phyloP scores from a whole-genome alignment of 805 yeast genomes.

The Candida pseudofarinosa region DNA sequence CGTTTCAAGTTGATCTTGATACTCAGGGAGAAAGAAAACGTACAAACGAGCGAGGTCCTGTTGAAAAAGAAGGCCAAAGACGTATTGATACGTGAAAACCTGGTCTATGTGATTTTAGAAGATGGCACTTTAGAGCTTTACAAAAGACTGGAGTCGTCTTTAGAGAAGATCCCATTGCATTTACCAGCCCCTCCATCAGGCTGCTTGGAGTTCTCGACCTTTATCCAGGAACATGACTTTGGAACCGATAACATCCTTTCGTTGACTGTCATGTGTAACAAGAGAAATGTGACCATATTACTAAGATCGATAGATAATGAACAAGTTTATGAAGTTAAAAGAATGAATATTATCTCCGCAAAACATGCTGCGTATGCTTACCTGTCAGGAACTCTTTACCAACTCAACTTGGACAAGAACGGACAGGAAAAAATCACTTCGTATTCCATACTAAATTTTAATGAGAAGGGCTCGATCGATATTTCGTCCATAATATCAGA shows the following conservation, averaged over 20 bases:
- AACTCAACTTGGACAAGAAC: conserved; percentile 11
- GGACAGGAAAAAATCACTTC: conserved; percentile 13
- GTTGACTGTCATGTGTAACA: conserved; percentile 7
- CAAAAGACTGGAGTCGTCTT: background rate
- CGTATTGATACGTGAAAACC: conserved; percentile 21
- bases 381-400: conserved; percentile 23
- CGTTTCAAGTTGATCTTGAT: conserved; percentile 22
- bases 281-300: conserved; percentile 16
- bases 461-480: conserved; percentile 15
- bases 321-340: conserved; percentile 20
- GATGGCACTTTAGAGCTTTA: conserved; percentile 8
- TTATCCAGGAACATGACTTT: conserved; percentile 18
- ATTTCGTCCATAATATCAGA: conserved; percentile 14
- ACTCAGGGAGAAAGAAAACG: conserved; percentile 11
- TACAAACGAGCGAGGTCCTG: conserved; percentile 7
- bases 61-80: conserved; percentile 10
- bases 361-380: conserved; percentile 16
- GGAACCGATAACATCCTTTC: conserved; percentile 10
- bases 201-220: conserved; percentile 24
- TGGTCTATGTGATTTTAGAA: conserved; percentile 9
- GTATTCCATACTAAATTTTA: conserved; percentile 21
- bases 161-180: conserved; percentile 3
- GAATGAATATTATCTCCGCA: conserved; percentile 5
- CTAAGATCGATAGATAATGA: conserved; percentile 20
- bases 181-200: conserved; percentile 3